Evolutionary conservation across 1,284 basidiomycete species (phyloP), one percentile per base, ranked within the genome.

Genomic region (Leccinum fuscescens): DNA sequence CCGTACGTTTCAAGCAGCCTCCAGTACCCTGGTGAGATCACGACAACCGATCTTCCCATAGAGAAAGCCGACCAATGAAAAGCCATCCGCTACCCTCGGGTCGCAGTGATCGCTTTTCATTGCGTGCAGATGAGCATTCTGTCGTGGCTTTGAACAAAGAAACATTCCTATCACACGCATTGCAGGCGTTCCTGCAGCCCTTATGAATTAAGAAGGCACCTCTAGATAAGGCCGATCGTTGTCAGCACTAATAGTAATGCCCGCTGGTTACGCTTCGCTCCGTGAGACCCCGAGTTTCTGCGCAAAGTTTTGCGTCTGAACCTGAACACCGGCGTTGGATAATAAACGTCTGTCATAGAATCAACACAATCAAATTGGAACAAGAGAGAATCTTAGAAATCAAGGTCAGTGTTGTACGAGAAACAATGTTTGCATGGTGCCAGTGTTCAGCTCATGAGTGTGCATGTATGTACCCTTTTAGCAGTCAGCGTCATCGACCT

Each of bases 401-500:
- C 37, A n/a, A 39, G 15, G 15, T 9, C 37, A n/a, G 37, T 39
- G 15, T 39, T n/a, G 0, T n/a, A 39, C 15, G 4, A 39, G 37
- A 39, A 15, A 39, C 37, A n/a, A 39, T 4, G 4, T 39, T 39
- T 39, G 37, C 37, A n/a, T 8, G 37, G 37, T 15, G 27, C 24
- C 24, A 24, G 24, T 27, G 15, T 39, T 39, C 37, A 9, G 37
- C 0, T 15, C 7, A 24, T 24, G 14, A 35, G 35, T 3, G 35
- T 0, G 0, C 2, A 2, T 15, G 35, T 37, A 3, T 46, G 20
- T 1, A 44, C 42, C n/a, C 22, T 24, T 20, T 64, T 54, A 65
- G 49, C 64, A 66, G 8, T 33, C 44, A 3, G 0, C 4, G 49
- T 65, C 64, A 0, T 56, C 53, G 9, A 65, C 62, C 15, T 65